phyloP scores from a whole-genome alignment of 2,329 filamentous ascomycete genomes.

The Phialocephala sp. region DNA sequence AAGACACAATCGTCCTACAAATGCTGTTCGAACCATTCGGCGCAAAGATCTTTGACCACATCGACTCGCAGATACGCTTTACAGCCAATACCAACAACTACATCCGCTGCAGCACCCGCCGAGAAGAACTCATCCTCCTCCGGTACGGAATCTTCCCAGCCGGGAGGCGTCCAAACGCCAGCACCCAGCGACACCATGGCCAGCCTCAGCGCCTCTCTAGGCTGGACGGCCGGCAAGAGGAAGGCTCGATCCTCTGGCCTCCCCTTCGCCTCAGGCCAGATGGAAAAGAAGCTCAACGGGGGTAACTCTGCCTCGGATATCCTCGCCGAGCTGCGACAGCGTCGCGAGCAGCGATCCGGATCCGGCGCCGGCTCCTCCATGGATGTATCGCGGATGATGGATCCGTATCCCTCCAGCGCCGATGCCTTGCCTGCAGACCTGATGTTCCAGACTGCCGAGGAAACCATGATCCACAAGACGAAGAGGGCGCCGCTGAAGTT shows the following conservation, averaged over 20 bases:
- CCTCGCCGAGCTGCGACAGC: constrained; percentile 6
- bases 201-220: constrained; percentile 6
- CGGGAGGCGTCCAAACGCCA: neutral
- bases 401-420: neutral
- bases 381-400: constrained; percentile 17
- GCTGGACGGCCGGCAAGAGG: constrained; percentile 13
- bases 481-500: constrained; percentile 30
- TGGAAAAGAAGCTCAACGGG: constrained; percentile 15
- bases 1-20: constrained; percentile 26
- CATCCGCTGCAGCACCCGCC: neutral
- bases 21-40: constrained; percentile 14
- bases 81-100: neutral
- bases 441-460: neutral
- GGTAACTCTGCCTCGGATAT: constrained; percentile 26
- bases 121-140: too few species aligned
- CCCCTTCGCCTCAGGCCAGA: neutral
- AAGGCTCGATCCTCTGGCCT: neutral
- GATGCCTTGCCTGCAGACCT: neutral
- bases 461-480: neutral
- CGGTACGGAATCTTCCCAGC: too few species aligned
- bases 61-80: constrained; percentile 19
- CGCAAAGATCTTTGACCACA: constrained; percentile 23
- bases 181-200: neutral
- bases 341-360: neutral
- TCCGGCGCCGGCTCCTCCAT: neutral